Evolutionary conservation across 352 stramenopile genomes (phyloP), one percentile per base, ranked within the genome.

Genomic region (Globisporangium parvum): DNA sequence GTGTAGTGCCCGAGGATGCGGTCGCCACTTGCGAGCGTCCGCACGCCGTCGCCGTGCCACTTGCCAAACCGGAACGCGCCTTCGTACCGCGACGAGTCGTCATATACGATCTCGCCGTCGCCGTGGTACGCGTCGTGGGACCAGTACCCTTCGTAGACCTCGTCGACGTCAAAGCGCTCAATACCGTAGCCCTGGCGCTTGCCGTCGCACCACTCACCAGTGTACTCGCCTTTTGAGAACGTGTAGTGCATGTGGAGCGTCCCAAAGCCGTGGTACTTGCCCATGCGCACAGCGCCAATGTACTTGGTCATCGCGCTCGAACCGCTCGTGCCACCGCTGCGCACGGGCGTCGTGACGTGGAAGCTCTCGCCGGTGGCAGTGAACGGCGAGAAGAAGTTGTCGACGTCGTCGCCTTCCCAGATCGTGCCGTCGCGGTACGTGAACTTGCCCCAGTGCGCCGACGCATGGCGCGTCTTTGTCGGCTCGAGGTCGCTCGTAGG

Each of bases 81-180:
- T 63, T 87, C 78, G 54, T 77, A 93, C 11, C 77, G 72, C 35
- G 80, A 91, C 0, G 53, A 64, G 48, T 90, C 83, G 21, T 82
- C 78, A 45, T 91, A 83, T 12, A 87, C 60, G 10, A 88, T 69
- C 48, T 88, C 75, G 1, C 83, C 83, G 21, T 80, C 63, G 15
- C 83, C 83, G 42, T 91, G 78, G 40, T 91, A 85, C 31, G 71
- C 48, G 47, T 91, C 79, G 23, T 74, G 49, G 9, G 65, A 63
- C 83, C 83, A 93, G 51, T 90, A 88, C 4, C 83, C 83, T 70
- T 91, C 80, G 59, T 88, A 93, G 18, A 87, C 57, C 49, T 93
- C 80, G 3, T 80, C 83, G 17, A 65, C 71, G 33, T 91, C 80
- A 35, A 87, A 77, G n/a, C 76, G 71, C 51, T 93, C 83, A 46